Conservation (phyloP, 208 protist genomes). For the Trypanosoma scelopori region DNA sequence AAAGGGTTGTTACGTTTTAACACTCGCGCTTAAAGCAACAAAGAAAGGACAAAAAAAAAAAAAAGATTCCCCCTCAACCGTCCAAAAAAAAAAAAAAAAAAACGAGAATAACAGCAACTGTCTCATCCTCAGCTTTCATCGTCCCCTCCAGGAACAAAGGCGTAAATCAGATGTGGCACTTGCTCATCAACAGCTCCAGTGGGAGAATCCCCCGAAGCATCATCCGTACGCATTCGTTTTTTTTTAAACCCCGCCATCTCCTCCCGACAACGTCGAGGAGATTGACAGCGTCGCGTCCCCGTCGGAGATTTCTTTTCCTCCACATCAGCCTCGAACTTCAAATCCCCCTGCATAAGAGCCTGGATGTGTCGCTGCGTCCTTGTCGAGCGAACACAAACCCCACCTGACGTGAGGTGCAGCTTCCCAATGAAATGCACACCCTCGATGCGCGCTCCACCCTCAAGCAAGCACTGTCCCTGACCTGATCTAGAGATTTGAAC, state of each 20-base stretch:
- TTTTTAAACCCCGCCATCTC: conserved; percentile 15
- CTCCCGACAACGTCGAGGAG: conserved; percentile 1
- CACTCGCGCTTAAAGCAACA: neutral
- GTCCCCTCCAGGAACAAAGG: conserved; percentile 50
- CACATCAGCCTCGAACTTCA: conserved; percentile 20
- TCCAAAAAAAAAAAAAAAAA: conserved; percentile 10
- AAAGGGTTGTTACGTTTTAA: too few relatives aligned
- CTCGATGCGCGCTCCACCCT: neutral
- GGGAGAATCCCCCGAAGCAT: neutral
- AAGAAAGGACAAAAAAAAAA: conserved; percentile 6
- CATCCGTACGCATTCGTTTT: neutral
- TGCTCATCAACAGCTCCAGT: conserved; percentile 33
- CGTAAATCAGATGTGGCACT: conserved; percentile 48
- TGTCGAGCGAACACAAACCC: neutral
- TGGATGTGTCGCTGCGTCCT: conserved; percentile 16
- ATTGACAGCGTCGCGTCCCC: neutral
- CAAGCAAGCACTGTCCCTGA: neutral
- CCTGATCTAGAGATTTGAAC: conserved; percentile 13
- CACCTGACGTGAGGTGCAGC: neutral
- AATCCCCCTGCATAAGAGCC: conserved; percentile 9
- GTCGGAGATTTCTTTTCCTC: conserved; percentile 4
- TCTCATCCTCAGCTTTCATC: conserved; percentile 55
- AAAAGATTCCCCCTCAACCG: too few relatives aligned
- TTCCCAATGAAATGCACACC: conserved; percentile 23
- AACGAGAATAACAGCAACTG: conserved; percentile 9